Conservation (phyloP, 768 basidiomycete genomes). For the Kwoniella bestiolae region DNA sequence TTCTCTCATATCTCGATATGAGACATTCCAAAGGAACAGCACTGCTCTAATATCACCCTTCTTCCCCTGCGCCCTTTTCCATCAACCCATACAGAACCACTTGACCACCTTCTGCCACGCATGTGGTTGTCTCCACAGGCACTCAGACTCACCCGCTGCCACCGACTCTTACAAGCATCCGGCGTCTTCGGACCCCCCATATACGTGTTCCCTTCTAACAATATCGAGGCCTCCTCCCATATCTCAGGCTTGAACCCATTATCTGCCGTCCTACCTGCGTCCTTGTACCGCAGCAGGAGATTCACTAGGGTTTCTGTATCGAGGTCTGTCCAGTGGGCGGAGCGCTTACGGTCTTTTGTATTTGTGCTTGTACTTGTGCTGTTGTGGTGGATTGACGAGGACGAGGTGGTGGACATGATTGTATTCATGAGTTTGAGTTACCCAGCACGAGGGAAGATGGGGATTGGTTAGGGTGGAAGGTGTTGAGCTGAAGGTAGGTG, state of each 20-base stretch:
- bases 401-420: slow-evolving; percentile 27
- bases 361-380: background rate
- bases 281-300: slow-evolving; percentile 36
- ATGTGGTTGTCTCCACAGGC: too few species aligned
- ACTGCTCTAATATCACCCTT: too few species aligned
- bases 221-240: slow-evolving; percentile 34
- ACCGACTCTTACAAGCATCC: slow-evolving; percentile 50
- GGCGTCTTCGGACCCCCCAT: slow-evolving; percentile 48
- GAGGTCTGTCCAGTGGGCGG: slow-evolving; percentile 44
- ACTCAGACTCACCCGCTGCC: slow-evolving; percentile 39
- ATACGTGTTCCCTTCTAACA: slow-evolving; percentile 28
- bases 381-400: slow-evolving; percentile 8
- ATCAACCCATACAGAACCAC: too few species aligned
- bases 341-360: slow-evolving; percentile 38
- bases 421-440: slow-evolving; percentile 15
- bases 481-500: too few species aligned
- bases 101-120: too few species aligned
- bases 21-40: too few species aligned
- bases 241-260: slow-evolving; percentile 50
- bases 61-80: too few species aligned
- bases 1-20: background rate
- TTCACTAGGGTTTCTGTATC: slow-evolving; percentile 42
- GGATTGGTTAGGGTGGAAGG: too few species aligned
- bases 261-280: slow-evolving; percentile 41
- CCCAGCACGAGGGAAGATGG: too few species aligned